Base-by-base conservation (phyloP, 2,329 filamentous ascomycete genomes). In the Colletotrichum sublineola region DNA sequence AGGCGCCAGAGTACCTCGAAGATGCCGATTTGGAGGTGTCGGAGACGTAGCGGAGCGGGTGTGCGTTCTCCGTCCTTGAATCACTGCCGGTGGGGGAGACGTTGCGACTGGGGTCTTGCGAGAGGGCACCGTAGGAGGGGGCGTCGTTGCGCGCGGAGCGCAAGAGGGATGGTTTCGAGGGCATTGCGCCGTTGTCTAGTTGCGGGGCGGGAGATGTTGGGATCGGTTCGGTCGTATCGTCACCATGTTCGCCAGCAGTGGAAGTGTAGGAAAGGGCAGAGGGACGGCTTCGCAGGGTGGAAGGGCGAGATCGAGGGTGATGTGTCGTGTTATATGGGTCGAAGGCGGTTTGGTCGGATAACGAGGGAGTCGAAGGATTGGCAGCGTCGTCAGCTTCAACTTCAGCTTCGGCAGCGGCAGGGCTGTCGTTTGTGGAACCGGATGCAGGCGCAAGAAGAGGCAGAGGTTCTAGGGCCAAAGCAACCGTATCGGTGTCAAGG, bases 91-190 rank as follows among this genome's bases (percentile, higher is more conserved):
- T 78, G n/a, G 81, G 79, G 14, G 82, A 82, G 42, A 76, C 77
- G 55, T 82, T 80, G 68, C 79, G 79, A 70, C 78, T 81, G 24
- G 81, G 80, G 20, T 81, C 78, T 56, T 79, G 75, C 55, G 79
- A 79, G 15, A 84, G 81, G 62, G 82, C 81, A 68, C 83, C 83
- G 68, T 84, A 84, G 2, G 81, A 80, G 24, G 79, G 79, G 36
- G 79, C 75, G 53, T 80, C 78, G 56, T 74, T 74, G 50, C 77
- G 78, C 67, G 64, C 57, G 66, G 77, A 68, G 73, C 76, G 48
- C 78, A 78, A 68, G 74, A 83, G 78, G 64, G 82, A 80, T 38
- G 83, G 81, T 62, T 75, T 75, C 20, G 73, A 65, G 46, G 64
- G 68, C 73, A 75, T 75, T 52, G 42, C n/a, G 65, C 72, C 68